phyloP scores from a whole-genome alignment of 1,284 basidiomycete genomes.

The Microbotryum violaceum region DNA sequence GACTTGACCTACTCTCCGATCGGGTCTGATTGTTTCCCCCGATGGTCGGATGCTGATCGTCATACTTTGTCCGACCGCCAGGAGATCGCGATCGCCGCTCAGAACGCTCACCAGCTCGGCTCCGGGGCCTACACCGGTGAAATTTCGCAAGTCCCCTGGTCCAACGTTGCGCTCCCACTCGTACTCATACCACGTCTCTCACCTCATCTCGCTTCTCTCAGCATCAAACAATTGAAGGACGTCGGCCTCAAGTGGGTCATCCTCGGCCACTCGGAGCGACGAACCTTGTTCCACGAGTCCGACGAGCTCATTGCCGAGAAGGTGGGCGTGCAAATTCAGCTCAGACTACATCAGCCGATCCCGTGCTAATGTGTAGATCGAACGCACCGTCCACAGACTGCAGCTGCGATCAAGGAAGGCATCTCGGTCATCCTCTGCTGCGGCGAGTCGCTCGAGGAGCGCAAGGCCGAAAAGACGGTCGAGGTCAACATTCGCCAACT shows the following conservation, averaged over 20 bases:
- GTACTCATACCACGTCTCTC: neutral
- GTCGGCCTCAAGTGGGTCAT: slow-evolving; percentile 85
- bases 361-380: neutral
- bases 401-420: slow-evolving; percentile 58
- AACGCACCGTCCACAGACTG: slow-evolving; percentile 9
- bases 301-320: slow-evolving; percentile 74
- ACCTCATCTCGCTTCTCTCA: slow-evolving; percentile 15
- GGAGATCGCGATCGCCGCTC: slow-evolving; percentile 59
- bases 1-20: no score
- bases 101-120: slow-evolving; percentile 80
- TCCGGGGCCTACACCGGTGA: slow-evolving; percentile 94
- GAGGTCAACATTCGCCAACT: slow-evolving; percentile 77
- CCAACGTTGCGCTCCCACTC: neutral
- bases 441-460: slow-evolving; percentile 85
- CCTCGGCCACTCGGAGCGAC: slow-evolving; percentile 95
- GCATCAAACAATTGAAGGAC: slow-evolving; percentile 70
- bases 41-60: no score
- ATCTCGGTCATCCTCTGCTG: slow-evolving; percentile 91
- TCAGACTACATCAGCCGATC: neutral
- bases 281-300: slow-evolving; percentile 82
- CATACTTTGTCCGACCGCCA: slow-evolving; percentile 33
- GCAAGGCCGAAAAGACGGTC: slow-evolving; percentile 71
- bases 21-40: no score
- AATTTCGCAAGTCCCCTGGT: slow-evolving; percentile 62
- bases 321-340: slow-evolving; percentile 47